Evolutionary conservation across 75 land plant genomes (phyloP), one percentile per base, ranked within the genome.

Genomic region (Gnetum montanum): DNA sequence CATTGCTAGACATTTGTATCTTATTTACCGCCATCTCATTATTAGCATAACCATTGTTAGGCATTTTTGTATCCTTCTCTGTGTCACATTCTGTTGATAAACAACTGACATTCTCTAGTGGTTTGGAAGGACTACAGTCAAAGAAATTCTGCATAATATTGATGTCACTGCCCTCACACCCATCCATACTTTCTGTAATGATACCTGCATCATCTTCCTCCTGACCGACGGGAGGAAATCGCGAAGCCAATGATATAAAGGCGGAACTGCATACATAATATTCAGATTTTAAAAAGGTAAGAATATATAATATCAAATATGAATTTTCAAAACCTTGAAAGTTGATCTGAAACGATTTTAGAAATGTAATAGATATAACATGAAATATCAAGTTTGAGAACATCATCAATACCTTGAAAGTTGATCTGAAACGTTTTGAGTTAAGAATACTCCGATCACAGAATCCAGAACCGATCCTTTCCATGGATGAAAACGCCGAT

Each of bases 231-330:
- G 8, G 60, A 8, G 98, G 97, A 55, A 76, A 93, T 31, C 54
- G 74, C 33, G 98, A 81, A 63, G 86, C 85, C 27, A 93, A 72
- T 3, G 78, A 80, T 83, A 93, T 93, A 53, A 82, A 93, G n/a
- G 98, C 98, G 30, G 98, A 93, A 79, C 98, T 93, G 89, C 62
- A 67, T 65, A 43, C n/a, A n/a, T n/a, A n/a, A n/a, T n/a, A n/a
- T n/a, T n/a, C n/a, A n/a, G n/a, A n/a, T 67, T 70, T 61, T 45
- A 70, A 64, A 31, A 15, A 7, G 6, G 8, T 10, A 54, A 29
- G 8, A 7, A 7, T 6, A 6, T 48, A 48, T n/a, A 19, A n/a
- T 8, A 19, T 48, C n/a, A 8, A 19, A 8, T 19, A 48, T n/a
- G n/a, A n/a, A n/a, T n/a, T n/a, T 8, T 24, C 24, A 6, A n/a